A percentile compares a stretch with the other conserved stretches of the same genome.
These are phyloP conservation scores for Osmozyma mogii DNA, from an alignment of 805 yeast genomes.

Conservation along the genomic window DNA sequence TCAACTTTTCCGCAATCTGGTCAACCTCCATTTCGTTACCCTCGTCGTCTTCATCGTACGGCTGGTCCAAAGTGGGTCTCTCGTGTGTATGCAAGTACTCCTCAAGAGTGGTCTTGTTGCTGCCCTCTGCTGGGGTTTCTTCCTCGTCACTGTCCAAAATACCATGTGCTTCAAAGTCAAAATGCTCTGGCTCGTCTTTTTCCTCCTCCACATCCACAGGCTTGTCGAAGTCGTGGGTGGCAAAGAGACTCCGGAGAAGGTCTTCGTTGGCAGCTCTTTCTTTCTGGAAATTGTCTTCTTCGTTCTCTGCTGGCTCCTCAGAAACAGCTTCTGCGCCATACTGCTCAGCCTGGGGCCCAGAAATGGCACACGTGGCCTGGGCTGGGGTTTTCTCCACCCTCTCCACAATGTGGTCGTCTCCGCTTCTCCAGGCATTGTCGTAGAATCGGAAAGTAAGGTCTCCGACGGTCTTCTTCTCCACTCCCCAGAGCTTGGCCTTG, in stretches of 20 bases:
- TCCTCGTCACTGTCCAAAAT: constrained; percentile 15
- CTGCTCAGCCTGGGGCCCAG: constrained; percentile 16
- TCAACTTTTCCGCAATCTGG: constrained; percentile 14
- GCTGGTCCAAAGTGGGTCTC: constrained; percentile 21
- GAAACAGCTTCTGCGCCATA: constrained; percentile 30
- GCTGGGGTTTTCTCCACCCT: constrained; percentile 19
- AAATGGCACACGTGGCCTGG: constrained; percentile 16
- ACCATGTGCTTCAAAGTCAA: constrained; percentile 30
- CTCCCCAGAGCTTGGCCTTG: constrained; percentile 89
- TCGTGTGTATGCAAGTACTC: constrained; percentile 16
- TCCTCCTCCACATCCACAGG: constrained; percentile 37
- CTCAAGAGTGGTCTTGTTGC: constrained; percentile 11
- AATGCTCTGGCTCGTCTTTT: constrained; percentile 19
- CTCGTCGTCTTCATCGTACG: constrained; percentile 33
- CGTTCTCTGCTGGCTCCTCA: background rate
- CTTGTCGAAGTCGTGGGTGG: constrained; percentile 44
- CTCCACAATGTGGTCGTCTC: constrained; percentile 73
- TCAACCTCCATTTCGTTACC: constrained; percentile 34
- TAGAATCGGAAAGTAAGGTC: constrained; percentile 59
- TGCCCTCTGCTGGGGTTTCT: constrained; percentile 7
- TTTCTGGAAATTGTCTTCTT: constrained; percentile 2
- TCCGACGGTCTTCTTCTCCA: constrained; percentile 54
- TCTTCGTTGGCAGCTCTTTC: constrained; percentile 31
- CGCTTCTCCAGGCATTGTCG: constrained; percentile 72
- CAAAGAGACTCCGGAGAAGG: constrained; percentile 42